A percentile compares a stretch with the other conserved stretches of the same genome.
Conservation (phyloP, 169 alveolate species). For the Cryptosporidium viatorum region DNA sequence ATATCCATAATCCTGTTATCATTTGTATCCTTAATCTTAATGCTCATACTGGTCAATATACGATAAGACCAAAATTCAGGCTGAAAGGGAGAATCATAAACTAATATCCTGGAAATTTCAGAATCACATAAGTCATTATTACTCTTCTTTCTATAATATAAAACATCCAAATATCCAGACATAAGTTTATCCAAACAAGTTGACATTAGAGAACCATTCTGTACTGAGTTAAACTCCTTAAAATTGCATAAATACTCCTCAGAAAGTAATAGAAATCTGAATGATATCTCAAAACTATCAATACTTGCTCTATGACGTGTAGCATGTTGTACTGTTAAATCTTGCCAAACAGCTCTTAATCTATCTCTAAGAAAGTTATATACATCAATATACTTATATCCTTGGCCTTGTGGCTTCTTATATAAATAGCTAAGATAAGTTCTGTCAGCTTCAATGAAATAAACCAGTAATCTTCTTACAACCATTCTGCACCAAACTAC, state of each 20-base stretch:
- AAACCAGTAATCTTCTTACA: slow-evolving; percentile 80
- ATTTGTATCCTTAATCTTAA: slow-evolving; percentile 76
- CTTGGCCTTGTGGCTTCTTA: slow-evolving; percentile 58
- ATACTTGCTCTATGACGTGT: slow-evolving; percentile 85
- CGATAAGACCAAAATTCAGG: slow-evolving; percentile 90
- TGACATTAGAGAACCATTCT: slow-evolving; percentile 82
- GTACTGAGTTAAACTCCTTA: slow-evolving; percentile 84
- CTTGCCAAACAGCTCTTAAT: slow-evolving; percentile 88
- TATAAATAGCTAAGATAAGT: slow-evolving; percentile 76
- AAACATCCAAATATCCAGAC: slow-evolving; percentile 86
- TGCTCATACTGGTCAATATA: slow-evolving; percentile 80
- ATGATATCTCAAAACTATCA: slow-evolving; percentile 85
- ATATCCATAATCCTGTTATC: slow-evolving; percentile 81
- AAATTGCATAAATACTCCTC: slow-evolving; percentile 80
- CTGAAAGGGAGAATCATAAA: slow-evolving; percentile 84
- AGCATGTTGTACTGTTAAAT: slow-evolving; percentile 87
- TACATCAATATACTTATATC: slow-evolving; percentile 82
- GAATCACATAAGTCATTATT: background rate
- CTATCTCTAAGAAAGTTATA: slow-evolving; percentile 87
- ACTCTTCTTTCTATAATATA: slow-evolving; percentile 44
- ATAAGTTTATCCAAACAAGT: slow-evolving; percentile 87
- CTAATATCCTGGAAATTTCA: slow-evolving; percentile 75
- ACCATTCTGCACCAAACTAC: slow-evolving; percentile 88
- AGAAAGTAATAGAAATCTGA: slow-evolving; percentile 84
- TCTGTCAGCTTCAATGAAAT: slow-evolving; percentile 85